phyloP scores from a whole-genome alignment of 257 asterid genomes.

The Coffea eugenioides region DNA sequence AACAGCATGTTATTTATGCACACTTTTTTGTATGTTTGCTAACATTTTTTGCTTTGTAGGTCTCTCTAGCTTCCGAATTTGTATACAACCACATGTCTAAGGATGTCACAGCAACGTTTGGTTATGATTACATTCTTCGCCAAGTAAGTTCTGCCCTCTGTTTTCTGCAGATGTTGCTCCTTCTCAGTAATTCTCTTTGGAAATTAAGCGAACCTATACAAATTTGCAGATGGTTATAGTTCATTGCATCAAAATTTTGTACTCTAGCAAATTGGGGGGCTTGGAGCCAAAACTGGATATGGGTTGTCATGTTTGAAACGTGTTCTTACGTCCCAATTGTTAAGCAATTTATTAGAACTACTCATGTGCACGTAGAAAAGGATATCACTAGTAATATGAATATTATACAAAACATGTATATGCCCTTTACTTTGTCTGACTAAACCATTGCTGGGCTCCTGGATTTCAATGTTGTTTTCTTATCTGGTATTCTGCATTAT shows the following conservation, averaged over 20 bases:
- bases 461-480: not conserved
- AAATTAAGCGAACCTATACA: not conserved
- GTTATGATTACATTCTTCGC: slow-evolving; percentile 89
- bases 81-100: slow-evolving; percentile 84
- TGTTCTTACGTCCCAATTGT: not conserved
- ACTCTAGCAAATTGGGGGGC: too few relatives aligned
- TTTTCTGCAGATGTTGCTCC: not conserved
- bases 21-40: slow-evolving; percentile 12
- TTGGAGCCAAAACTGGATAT: not conserved
- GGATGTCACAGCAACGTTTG: slow-evolving; percentile 89
- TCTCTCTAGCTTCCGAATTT: slow-evolving; percentile 87
- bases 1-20: not conserved
- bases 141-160: slow-evolving; percentile 47
- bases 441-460: not conserved
- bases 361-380: not conserved
- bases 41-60: slow-evolving; percentile 39
- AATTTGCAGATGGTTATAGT: not conserved
- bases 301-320: not conserved
- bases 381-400: not conserved
- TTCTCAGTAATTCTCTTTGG: not conserved
- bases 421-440: too few relatives aligned
- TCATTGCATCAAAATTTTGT: not conserved
- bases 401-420: not conserved
- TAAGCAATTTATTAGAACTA: not conserved
- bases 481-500: not conserved